A percentile compares a stretch with the other conserved stretches of the same genome.
Conservation (phyloP, 371 early-diverging fungal genomes). For the Dinochytrium kinnereticum region DNA sequence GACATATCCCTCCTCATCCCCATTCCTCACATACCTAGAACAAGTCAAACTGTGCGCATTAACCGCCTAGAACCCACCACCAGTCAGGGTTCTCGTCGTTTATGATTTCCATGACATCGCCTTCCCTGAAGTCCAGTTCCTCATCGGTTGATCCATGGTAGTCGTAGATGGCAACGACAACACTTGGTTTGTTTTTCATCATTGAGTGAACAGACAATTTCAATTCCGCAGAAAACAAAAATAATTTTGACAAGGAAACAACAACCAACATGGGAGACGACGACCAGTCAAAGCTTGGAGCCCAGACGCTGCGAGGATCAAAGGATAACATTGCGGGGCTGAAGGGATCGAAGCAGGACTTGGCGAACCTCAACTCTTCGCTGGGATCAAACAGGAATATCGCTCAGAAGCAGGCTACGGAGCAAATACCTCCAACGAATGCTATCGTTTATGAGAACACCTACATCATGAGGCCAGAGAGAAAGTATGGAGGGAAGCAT, state of each 20-base stretch:
- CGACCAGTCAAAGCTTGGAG: background rate
- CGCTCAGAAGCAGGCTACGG: background rate
- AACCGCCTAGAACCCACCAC: slow-evolving; percentile 40
- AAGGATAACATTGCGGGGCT: background rate
- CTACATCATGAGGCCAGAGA: slow-evolving; percentile 56
- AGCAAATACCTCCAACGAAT: slow-evolving; percentile 38
- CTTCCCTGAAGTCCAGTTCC: slow-evolving; percentile 42
- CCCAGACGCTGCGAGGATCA: background rate
- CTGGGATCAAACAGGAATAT: background rate
- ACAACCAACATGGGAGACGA: slow-evolving; percentile 12
- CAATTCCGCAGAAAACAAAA: slow-evolving; percentile 21
- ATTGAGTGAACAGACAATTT: background rate
- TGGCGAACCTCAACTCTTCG: background rate
- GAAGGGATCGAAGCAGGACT: background rate
- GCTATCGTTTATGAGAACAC: slow-evolving; percentile 62
- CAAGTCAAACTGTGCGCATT: background rate
- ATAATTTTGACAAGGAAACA: slow-evolving; percentile 3
- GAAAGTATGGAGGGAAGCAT: slow-evolving; percentile 44
- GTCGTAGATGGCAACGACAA: slow-evolving; percentile 43
- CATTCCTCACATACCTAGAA: slow-evolving; percentile 25
- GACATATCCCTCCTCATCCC: slow-evolving; percentile 29
- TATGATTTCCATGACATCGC: slow-evolving; percentile 43
- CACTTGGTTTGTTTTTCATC: background rate
- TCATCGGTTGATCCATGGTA: slow-evolving; percentile 45
- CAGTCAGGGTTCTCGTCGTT: slow-evolving; percentile 49